phyloP scores from a whole-genome alignment of 495 filamentous ascomycete species.

The Hypoxylon lenormandii region DNA sequence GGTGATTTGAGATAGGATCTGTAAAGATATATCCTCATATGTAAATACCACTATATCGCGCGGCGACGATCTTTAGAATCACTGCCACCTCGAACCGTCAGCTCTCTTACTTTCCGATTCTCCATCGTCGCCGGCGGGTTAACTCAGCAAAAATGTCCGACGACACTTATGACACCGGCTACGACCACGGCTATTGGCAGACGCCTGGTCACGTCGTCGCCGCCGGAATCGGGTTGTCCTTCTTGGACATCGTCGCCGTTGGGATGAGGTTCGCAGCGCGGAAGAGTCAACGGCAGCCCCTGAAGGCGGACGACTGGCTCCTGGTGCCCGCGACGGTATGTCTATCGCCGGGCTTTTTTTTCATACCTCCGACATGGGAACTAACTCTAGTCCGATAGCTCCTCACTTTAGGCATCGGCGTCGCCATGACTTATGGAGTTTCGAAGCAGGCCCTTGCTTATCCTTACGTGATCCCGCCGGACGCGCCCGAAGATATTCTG shows the following conservation, averaged over 20 bases:
- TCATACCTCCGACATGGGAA: background rate
- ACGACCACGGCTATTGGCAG: conserved; percentile 14
- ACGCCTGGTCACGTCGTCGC: conserved; percentile 35
- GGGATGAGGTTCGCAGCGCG: conserved; percentile 41
- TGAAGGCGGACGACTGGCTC: conserved; percentile 53
- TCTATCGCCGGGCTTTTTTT: background rate
- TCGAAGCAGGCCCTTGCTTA: conserved; percentile 35
- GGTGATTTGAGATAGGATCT: too few relatives aligned
- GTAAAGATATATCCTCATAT: too few relatives aligned
- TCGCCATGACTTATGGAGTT: conserved; percentile 27
- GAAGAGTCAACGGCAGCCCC: conserved; percentile 32
- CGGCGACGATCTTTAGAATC: too few relatives aligned
- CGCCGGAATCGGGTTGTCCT: conserved; percentile 21
- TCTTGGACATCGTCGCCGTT: conserved; percentile 35
- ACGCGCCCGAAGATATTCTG: conserved; percentile 13
- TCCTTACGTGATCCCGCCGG: conserved; percentile 6
- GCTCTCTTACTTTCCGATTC: too few relatives aligned
- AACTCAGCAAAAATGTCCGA: too few relatives aligned
- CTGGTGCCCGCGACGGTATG: conserved; percentile 49
- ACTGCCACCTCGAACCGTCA: too few relatives aligned
- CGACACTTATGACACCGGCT: too few relatives aligned
- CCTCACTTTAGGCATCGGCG: conserved; percentile 33
- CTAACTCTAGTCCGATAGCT: conserved; percentile 3
- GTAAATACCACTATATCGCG: too few relatives aligned
- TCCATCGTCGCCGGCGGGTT: too few relatives aligned